Base-by-base conservation (phyloP, 257 asterid species). In the Capsicum baccatum region DNA sequence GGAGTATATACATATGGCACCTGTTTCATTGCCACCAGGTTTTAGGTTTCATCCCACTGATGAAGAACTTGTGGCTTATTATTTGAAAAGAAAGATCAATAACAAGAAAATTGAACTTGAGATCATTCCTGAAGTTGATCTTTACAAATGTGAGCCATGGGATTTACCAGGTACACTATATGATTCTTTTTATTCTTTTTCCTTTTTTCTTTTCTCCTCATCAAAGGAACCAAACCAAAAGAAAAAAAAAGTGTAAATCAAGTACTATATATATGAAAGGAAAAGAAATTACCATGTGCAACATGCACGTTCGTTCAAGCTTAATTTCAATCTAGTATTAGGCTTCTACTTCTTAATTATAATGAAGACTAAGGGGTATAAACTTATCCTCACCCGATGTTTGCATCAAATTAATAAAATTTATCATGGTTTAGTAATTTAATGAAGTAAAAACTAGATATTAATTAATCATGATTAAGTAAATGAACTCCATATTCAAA, bases 91-190 rank as follows among this genome's bases (percentile, higher is more conserved):
- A 55, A 97, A 97, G 89, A 97, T 97, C 87, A 97, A 97, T 54
- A 97, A 94, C 47, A 92, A 89, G 16, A 90, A 88, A 78, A 95
- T 97, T 60, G 99, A 97, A 37, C 99, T 97, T 47, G 99, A 97
- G 82, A 79, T 97, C 88, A 97, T 97, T 83, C 98, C 98, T 13
- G 98, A 97, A 86, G 96, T 97, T 80, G 99, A 97, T 94, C 99
- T 97, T 85, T 97, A 97, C 91, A 97, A 97, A 87, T 97, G 99
- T 85, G 99, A 97, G 82, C 99, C 99, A 55, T 97, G 99, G 99
- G 99, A 97, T 73, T 86, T 97, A 80, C 99, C 99, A 88, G 99
- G 99, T 95, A 91, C 15, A 2, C 8, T 42, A 12, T 74, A 8
- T 39, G 44, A 11, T 6, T 35, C 26, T 68, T 68, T 68, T 50